Conservation (phyloP, 1,284 basidiomycete genomes). For the Xanthoconium separans region DNA sequence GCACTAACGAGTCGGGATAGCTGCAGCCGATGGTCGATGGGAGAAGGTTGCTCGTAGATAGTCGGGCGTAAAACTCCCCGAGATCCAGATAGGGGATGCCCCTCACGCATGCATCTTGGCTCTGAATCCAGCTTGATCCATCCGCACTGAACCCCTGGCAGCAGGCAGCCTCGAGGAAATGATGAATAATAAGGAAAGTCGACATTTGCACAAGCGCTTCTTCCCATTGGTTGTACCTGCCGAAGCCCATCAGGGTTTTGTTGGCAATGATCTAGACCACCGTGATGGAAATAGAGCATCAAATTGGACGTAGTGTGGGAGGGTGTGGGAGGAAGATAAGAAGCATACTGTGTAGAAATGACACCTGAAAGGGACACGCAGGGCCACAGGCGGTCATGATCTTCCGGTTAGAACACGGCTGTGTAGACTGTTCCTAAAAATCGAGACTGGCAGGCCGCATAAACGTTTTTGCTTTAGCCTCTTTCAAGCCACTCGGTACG, state of each 20-base stretch:
- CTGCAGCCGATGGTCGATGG: background rate
- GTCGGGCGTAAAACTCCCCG: background rate
- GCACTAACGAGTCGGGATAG: too few species aligned
- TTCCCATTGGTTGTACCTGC: background rate
- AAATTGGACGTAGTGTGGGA: background rate
- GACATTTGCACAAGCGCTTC: background rate
- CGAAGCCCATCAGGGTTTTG: background rate
- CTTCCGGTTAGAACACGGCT: background rate
- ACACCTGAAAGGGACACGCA: background rate
- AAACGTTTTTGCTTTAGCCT: constrained; percentile 2
- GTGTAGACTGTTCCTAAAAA: background rate
- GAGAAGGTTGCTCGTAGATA: background rate
- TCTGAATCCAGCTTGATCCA: background rate
- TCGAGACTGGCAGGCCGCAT: background rate
- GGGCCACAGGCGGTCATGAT: background rate
- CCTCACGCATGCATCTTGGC: background rate
- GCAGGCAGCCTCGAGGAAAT: background rate
- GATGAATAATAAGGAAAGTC: background rate
- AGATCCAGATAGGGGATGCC: background rate
- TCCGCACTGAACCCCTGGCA: background rate
- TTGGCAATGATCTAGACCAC: background rate
- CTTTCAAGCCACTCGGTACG: background rate
- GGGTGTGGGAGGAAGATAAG: background rate
- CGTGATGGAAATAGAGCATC: background rate
- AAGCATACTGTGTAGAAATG: background rate